A percentile compares a stretch with the other conserved stretches of the same genome.
These are phyloP conservation scores for Cyclotella atomus DNA, from an alignment of 108 stramenopile genomes.

Conservation along the genomic window DNA sequence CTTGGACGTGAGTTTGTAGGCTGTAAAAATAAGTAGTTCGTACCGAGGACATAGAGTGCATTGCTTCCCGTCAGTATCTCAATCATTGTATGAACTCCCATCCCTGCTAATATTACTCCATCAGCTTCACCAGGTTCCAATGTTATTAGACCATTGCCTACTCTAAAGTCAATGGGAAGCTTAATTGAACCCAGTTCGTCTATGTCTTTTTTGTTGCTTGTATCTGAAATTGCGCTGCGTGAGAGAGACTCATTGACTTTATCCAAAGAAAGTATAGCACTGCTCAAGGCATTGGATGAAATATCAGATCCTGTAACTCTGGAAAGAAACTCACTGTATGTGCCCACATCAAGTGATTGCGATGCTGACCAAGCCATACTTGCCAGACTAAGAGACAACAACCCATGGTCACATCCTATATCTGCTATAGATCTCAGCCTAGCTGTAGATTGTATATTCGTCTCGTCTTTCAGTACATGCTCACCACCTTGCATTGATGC, in stretches of 20 bases:
- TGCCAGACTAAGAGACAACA: conserved; percentile 71
- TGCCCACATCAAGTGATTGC: neutral
- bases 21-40: conserved; percentile 62
- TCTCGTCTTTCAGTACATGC: neutral
- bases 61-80: conserved; percentile 51
- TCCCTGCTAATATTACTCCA: conserved; percentile 78
- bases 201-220: too few species aligned
- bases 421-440: conserved; percentile 56
- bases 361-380: conserved; percentile 41
- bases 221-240: neutral
- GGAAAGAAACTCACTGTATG: conserved; percentile 36
- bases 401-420: conserved; percentile 85
- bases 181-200: too few species aligned
- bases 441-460: neutral
- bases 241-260: neutral
- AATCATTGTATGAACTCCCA: conserved; percentile 79
- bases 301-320: conserved; percentile 75
- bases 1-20: conserved; percentile 78
- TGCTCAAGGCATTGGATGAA: conserved; percentile 62
- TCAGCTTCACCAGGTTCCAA: conserved; percentile 69
- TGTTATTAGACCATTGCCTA: conserved; percentile 66
- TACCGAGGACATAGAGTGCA: conserved; percentile 48
- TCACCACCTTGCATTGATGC: neutral
- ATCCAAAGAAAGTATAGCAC: conserved; percentile 42
- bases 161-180: conserved; percentile 67